A percentile compares a stretch with the other conserved stretches of the same genome.
Evolutionary conservation across 2,329 filamentous ascomycete species (phyloP).

Genomic region (Fusarium vanettenii): DNA sequence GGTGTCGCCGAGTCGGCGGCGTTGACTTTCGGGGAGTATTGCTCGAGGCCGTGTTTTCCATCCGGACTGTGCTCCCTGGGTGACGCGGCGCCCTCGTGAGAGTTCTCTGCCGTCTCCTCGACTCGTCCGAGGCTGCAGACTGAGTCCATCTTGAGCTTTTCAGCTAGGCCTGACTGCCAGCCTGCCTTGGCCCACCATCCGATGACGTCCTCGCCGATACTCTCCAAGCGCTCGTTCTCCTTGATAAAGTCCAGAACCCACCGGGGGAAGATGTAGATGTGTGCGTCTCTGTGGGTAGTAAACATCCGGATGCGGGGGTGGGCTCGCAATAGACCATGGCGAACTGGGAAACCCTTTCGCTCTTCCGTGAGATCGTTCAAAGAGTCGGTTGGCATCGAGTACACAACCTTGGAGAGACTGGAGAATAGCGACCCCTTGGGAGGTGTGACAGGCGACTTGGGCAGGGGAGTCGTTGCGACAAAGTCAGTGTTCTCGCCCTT

Average conservation of each 20-base stretch:
- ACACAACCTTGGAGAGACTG: slow-evolving; percentile 81
- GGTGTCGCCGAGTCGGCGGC: not conserved
- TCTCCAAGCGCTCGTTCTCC: slow-evolving; percentile 84
- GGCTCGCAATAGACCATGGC: slow-evolving; percentile 79
- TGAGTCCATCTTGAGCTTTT: slow-evolving; percentile 79
- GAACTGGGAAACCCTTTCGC: slow-evolving; percentile 77
- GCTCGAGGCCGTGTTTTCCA: slow-evolving; percentile 16
- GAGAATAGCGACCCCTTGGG: slow-evolving; percentile 72
- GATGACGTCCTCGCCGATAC: slow-evolving; percentile 89
- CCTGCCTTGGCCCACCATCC: slow-evolving; percentile 96
- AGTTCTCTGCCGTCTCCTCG: slow-evolving; percentile 52
- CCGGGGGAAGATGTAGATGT: slow-evolving; percentile 92
- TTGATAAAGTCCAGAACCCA: slow-evolving; percentile 90
- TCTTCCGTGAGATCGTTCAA: slow-evolving; percentile 85
- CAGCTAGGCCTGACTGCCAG: slow-evolving; percentile 85
- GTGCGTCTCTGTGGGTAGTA: slow-evolving; percentile 87
- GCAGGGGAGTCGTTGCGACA: slow-evolving; percentile 79
- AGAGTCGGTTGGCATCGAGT: slow-evolving; percentile 88
- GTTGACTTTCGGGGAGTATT: not conserved
- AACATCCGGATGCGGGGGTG: slow-evolving; percentile 84
- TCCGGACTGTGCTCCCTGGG: slow-evolving; percentile 40
- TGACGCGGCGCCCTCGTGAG: slow-evolving; percentile 44
- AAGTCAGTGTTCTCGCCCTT: slow-evolving; percentile 97
- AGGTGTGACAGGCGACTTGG: slow-evolving; percentile 58
- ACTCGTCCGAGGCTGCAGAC: slow-evolving; percentile 61